Conservation (phyloP, 164 flowering plant genomes). For the Macadamia integrifolia region DNA sequence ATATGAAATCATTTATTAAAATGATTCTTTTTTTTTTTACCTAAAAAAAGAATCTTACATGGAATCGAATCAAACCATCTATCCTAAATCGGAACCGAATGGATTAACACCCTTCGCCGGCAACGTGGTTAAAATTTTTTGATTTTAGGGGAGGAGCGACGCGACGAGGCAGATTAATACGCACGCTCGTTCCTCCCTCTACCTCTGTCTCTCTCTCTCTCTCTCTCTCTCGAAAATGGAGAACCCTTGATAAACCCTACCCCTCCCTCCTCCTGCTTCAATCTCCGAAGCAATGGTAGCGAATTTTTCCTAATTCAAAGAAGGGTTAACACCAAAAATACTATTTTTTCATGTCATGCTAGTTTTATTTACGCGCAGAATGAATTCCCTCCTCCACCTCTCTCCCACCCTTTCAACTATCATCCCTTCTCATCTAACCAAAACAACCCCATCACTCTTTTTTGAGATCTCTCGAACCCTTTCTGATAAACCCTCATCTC, state of each 20-base stretch:
- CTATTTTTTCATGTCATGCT: conserved; percentile 8
- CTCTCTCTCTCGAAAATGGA: not conserved
- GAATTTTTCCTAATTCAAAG: not conserved
- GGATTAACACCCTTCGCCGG: too few relatives aligned
- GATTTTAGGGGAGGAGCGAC: too few relatives aligned
- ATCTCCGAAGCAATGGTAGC: not conserved
- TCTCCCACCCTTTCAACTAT: conserved; percentile 9
- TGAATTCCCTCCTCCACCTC: conserved; percentile 36
- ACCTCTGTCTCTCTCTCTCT: not conserved
- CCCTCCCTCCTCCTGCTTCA: not conserved
- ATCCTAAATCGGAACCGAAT: too few relatives aligned
- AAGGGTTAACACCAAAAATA: not conserved
- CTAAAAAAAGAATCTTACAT: too few relatives aligned
- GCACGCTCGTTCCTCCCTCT: not conserved
- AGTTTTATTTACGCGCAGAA: conserved; percentile 12
- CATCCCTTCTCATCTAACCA: conserved; percentile 3
- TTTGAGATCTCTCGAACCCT: conserved; percentile 9
- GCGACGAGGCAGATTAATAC: too few relatives aligned
- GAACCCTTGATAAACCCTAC: not conserved
- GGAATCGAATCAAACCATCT: too few relatives aligned
- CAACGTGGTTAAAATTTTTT: too few relatives aligned
- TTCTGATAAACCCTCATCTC: not conserved
- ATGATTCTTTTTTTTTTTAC: too few relatives aligned
- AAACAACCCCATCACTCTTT: not conserved
- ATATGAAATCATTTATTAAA: not conserved